Evolutionary conservation across 2,329 filamentous ascomycete genomes (phyloP).

Genomic region (Fusarium newnesense): DNA sequence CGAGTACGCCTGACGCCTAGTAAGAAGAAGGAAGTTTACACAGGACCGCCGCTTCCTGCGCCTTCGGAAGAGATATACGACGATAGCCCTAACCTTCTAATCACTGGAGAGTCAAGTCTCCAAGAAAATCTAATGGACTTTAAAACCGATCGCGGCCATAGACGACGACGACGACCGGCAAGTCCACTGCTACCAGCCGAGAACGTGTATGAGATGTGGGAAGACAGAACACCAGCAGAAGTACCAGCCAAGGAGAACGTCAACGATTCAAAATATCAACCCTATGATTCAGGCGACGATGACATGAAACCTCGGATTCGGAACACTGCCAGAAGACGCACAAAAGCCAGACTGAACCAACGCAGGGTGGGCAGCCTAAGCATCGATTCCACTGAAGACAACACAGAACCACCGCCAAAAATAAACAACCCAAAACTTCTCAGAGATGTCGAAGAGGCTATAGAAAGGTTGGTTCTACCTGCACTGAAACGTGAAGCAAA

Average conservation of each 20-base stretch:
- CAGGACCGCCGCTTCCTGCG: no score
- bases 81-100: no score
- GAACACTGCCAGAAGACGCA: accelerated
- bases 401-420: accelerated
- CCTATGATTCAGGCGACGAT: accelerated
- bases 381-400: not conserved
- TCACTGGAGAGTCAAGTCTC: no score
- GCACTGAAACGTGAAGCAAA: not conserved
- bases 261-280: accelerated
- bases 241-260: accelerated
- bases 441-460: not conserved
- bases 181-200: not conserved
- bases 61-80: no score
- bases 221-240: accelerated
- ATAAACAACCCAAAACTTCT: accelerated
- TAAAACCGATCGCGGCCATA: accelerated
- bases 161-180: accelerated
- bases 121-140: accelerated
- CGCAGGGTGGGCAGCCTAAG: no score
- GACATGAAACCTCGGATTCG: no score
- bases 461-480: not conserved
- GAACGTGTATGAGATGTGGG: accelerated
- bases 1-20: not conserved
- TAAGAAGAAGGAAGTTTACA: not conserved
- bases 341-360: accelerated